These are phyloP conservation scores for Dovyalis caffra DNA, from an alignment of 345 rosid genomes.

Conservation along the genomic window DNA sequence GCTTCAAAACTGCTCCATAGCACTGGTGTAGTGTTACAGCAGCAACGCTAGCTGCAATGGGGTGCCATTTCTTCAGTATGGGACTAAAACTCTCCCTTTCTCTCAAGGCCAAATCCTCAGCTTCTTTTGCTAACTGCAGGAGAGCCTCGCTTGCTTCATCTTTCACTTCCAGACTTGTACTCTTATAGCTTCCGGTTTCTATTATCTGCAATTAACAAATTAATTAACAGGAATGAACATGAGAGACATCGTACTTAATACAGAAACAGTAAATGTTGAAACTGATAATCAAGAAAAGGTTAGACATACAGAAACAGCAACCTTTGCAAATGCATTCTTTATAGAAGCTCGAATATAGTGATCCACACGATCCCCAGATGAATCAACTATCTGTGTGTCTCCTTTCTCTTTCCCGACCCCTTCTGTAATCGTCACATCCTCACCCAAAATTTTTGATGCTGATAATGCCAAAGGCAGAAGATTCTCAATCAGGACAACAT, in stretches of 20 bases:
- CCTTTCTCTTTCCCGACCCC: conserved; percentile 46
- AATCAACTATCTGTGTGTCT: conserved; percentile 43
- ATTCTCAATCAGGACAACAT: conserved; percentile 51
- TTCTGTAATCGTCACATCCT: conserved; percentile 53
- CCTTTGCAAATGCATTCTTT: conserved; percentile 71
- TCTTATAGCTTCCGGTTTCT: conserved; percentile 44
- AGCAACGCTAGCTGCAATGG: conserved; percentile 62
- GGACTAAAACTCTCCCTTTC: conserved; percentile 83
- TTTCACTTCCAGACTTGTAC: conserved; percentile 36
- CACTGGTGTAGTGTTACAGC: conserved; percentile 68
- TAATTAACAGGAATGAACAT: not conserved
- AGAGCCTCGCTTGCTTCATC: conserved; percentile 58
- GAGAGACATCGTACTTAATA: not conserved
- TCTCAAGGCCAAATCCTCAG: conserved; percentile 69
- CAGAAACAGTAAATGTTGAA: not conserved
- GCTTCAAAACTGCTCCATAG: conserved; percentile 71
- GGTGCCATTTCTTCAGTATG: conserved; percentile 69
- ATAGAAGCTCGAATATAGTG: conserved; percentile 73
- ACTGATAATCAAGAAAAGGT: not conserved
- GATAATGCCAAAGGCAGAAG: conserved; percentile 70
- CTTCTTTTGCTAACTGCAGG: conserved; percentile 63
- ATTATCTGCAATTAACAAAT: conserved; percentile 42
- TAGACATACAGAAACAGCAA: conserved; percentile 4
- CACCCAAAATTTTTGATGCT: conserved; percentile 61
- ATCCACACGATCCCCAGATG: conserved; percentile 56